phyloP scores from a whole-genome alignment of 2,329 filamentous ascomycete species.

The Colletotrichum sp. region DNA sequence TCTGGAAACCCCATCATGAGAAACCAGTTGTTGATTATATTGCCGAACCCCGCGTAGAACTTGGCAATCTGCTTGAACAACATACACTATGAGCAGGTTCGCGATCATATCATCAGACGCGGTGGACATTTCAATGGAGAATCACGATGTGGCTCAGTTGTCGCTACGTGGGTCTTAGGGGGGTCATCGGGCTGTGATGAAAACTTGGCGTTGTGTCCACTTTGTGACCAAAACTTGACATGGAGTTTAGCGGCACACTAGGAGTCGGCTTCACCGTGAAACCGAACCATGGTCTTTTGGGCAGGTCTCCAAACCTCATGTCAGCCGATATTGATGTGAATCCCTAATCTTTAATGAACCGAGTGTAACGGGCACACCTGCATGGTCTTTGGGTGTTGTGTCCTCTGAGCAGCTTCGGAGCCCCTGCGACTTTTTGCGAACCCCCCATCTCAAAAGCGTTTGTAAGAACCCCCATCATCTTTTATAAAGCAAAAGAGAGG shows the following conservation, averaged over 20 bases:
- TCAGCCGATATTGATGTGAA: fast-evolving
- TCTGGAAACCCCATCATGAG: not conserved
- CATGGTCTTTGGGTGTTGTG: no score
- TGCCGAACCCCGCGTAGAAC: no score
- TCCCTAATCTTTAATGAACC: not conserved
- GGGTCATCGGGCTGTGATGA: not conserved
- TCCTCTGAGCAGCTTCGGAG: no score
- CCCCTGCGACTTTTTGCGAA: no score
- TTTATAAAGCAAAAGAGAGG: no score
- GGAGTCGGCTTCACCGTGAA: not conserved
- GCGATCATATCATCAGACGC: not conserved
- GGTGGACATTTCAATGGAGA: not conserved
- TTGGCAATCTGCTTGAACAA: no score
- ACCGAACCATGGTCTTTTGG: not conserved
- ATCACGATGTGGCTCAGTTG: not conserved
- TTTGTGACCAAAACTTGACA: not conserved
- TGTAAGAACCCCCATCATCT: no score
- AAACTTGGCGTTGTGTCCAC: not conserved
- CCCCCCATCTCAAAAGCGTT: no score
- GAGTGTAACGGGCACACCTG: not conserved
- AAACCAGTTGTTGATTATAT: no score
- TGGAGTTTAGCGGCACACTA: not conserved
- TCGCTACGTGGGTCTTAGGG: not conserved
- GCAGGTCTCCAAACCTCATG: not conserved
- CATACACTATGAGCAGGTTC: not conserved